Percentiles rank a stretch among this genome's conserved stretches.
Evolutionary conservation across 768 basidiomycete genomes (phyloP).

Genomic region (Phanerochaete sordida): DNA sequence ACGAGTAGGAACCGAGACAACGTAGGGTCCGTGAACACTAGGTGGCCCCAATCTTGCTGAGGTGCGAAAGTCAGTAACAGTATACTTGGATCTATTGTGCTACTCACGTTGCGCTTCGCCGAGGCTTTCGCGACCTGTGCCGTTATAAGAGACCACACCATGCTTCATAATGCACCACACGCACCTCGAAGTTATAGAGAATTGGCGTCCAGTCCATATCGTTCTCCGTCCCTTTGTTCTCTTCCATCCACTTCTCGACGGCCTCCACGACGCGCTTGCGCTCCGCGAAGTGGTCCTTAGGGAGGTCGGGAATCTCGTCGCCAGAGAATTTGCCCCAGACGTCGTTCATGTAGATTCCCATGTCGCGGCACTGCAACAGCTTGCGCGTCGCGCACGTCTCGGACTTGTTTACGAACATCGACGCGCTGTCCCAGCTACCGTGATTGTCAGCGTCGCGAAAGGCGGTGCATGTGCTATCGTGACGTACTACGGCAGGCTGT

Average conservation of each 20-base stretch:
- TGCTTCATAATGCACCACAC: not conserved
- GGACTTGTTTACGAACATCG: constrained; percentile 24
- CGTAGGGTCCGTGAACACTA: constrained; percentile 27
- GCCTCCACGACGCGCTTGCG: constrained; percentile 27
- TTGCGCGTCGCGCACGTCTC: constrained; percentile 29
- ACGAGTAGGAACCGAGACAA: constrained; percentile 27
- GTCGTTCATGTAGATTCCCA: constrained; percentile 27
- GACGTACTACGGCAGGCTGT: not conserved
- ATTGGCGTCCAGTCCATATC: constrained; percentile 27
- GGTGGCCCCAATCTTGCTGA: constrained; percentile 32
- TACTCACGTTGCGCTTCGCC: constrained; percentile 25
- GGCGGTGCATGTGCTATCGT: too few species aligned
- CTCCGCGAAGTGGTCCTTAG: constrained; percentile 23
- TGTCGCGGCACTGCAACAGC: constrained; percentile 26
- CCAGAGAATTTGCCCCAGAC: constrained; percentile 26
- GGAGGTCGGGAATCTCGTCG: constrained; percentile 23
- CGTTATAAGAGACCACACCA: not conserved
- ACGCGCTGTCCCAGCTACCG: not conserved
- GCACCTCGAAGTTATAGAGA: constrained; percentile 32
- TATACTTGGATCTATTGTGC: not conserved
- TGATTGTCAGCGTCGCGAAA: not conserved
- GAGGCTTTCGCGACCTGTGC: constrained; percentile 24
- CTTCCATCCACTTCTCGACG: constrained; percentile 18
- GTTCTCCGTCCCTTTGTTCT: not conserved
- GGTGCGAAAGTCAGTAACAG: not conserved